These are phyloP conservation scores for Termitomyces sp. DNA, from an alignment of 768 basidiomycete species.

Conservation along the genomic window DNA sequence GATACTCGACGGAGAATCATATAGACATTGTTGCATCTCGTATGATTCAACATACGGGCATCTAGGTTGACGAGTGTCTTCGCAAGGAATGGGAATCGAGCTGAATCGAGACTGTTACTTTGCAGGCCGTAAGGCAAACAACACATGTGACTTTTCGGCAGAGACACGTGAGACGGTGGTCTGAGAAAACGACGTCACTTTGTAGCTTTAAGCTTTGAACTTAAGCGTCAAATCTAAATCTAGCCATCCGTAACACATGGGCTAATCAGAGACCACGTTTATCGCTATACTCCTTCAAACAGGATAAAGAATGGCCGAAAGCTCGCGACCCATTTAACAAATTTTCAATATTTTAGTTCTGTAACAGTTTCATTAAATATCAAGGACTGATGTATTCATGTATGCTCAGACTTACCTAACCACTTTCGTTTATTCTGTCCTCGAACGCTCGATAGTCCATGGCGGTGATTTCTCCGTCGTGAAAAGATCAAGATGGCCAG, in stretches of 20 bases:
- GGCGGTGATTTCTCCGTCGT: not conserved
- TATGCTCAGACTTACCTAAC: conserved; percentile 3
- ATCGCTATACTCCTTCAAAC: not conserved
- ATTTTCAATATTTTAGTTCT: not conserved
- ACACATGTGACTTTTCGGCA: not conserved
- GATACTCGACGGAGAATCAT: not conserved
- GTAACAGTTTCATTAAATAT: not conserved
- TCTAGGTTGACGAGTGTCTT: not conserved
- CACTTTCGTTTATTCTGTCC: not conserved
- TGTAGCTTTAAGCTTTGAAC: too few species aligned
- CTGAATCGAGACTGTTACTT: not conserved
- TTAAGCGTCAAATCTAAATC: too few species aligned
- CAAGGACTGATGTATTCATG: not conserved
- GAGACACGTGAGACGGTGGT: not conserved
- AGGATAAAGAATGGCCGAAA: not conserved
- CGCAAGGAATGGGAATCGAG: not conserved
- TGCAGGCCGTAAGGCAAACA: not conserved
- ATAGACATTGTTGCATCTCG: not conserved
- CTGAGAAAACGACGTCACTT: too few species aligned
- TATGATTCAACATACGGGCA: not conserved
- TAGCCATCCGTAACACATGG: not conserved
- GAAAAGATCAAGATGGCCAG: not conserved
- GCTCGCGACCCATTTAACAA: not conserved
- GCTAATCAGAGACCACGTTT: not conserved
- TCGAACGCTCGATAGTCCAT: not conserved